Evolutionary conservation across 441 rosid species (phyloP).

Genomic region (Biscutella laevigata): DNA sequence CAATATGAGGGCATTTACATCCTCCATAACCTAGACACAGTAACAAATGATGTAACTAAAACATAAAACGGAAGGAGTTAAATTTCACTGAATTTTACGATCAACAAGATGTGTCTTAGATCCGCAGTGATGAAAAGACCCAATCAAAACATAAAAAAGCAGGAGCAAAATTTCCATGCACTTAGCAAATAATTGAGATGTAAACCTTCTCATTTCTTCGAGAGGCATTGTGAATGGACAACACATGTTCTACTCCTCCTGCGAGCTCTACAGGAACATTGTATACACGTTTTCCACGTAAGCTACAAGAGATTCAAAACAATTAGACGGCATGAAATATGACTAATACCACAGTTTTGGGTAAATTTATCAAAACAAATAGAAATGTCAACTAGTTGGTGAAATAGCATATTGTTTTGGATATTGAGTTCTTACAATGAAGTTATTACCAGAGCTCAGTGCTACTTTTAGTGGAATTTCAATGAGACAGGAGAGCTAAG

Average conservation of each 20-base stretch:
- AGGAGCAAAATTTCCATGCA: conserved; percentile 2
- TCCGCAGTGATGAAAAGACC: conserved; percentile 4
- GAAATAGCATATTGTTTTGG: conserved; percentile 8
- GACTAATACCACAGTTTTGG: conserved; percentile 7
- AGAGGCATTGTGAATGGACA: conserved; percentile 67
- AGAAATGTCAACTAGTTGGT: conserved; percentile 5
- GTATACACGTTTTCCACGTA: conserved; percentile 77
- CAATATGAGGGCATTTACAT: conserved; percentile 65
- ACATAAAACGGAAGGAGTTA: neutral
- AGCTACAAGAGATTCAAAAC: conserved; percentile 30
- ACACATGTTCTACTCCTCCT: conserved; percentile 63
- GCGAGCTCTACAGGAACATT: conserved; percentile 65
- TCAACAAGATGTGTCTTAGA: conserved; percentile 2
- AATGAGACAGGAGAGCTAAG: conserved; percentile 6
- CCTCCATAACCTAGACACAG: conserved; percentile 68
- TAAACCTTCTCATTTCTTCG: conserved; percentile 53
- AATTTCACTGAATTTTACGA: neutral
- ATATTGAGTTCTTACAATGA: neutral
- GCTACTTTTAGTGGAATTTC: conserved; percentile 4
- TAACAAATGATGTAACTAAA: neutral
- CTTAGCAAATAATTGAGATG: conserved; percentile 8
- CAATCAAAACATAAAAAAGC: conserved; percentile 16
- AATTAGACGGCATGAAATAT: conserved; percentile 10
- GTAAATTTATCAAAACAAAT: conserved; percentile 8
- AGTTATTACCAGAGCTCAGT: neutral